Base-by-base conservation (phyloP, 2,329 filamentous ascomycete species). In the Exophiala lecanii-corni region DNA sequence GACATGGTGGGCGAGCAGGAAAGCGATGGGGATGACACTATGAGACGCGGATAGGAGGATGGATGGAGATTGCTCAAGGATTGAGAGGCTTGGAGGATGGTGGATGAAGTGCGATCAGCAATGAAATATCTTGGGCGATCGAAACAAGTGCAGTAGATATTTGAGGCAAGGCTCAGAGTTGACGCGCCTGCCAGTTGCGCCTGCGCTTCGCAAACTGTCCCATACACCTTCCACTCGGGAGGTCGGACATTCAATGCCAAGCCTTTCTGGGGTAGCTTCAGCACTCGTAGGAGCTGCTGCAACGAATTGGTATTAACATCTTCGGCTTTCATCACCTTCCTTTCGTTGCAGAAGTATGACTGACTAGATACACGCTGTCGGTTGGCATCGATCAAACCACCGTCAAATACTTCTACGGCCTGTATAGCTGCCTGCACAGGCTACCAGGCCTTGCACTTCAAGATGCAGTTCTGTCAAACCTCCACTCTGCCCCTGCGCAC, bases 401-500 rank as follows among this genome's bases (percentile, higher is more conserved):
- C 12, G 12, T 26, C 23, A 7, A 26, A 12, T 26, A 26, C 7
- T 26, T 26, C 12, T 6, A 26, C 23, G 12, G 7, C 23, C 23
- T 26, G 7, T 26, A 6, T 12, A 26, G 23, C 6, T 7, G 28
- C 16, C 18, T 39, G 49, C 36, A 19, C 26, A 43, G 45, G 49
- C 17, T 39, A 5, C 21, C 37, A 41, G 26, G 12, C 23, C 7
- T 43, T 50, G 53, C 53, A 43, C 7, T 39, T 46, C 44, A 53
- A 47, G 37, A 57, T 57, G 55, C 43, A 51, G 37, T 41, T 45
- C 45, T 44, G 50, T 39, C 51, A 51, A 42, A 40, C 51, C 20
- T 37, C 54, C 67, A 66, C 60, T 69, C 68, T 58, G 59, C 72
- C 55, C 59, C 70, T 57, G 70, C 73, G 59, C 72, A 71, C 60